phyloP scores from a whole-genome alignment of 306 rosid species.

The Cyclanthera cordifolia region DNA sequence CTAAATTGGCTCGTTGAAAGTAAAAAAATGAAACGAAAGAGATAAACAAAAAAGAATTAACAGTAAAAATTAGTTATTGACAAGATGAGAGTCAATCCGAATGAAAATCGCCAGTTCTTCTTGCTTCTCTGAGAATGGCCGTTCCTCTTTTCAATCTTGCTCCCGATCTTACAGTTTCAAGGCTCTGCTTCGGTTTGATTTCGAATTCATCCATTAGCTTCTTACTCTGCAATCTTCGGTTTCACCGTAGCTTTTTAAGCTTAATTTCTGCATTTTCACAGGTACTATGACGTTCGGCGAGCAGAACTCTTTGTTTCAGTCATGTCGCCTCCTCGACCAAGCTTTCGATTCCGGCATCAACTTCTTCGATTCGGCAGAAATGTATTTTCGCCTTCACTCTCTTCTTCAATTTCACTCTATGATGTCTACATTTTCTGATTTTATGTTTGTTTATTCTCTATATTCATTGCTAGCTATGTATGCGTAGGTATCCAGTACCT shows the following conservation, averaged over 20 bases:
- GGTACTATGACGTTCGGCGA: constrained; percentile 93
- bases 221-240: not conserved
- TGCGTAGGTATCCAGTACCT: constrained; percentile 71
- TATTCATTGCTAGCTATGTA: not conserved
- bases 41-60: no score
- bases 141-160: constrained; percentile 59
- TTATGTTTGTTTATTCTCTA: not conserved
- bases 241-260: no score
- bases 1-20: no score
- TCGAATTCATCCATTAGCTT: not conserved
- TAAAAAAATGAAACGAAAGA: no score
- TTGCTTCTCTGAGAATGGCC: constrained; percentile 24
- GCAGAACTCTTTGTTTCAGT: constrained; percentile 52
- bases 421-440: not conserved
- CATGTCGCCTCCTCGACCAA: constrained; percentile 55
- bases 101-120: constrained; percentile 3
- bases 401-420: not conserved
- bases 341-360: constrained; percentile 61
- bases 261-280: constrained; percentile 14
- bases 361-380: constrained; percentile 91
- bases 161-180: constrained; percentile 51
- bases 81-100: no score
- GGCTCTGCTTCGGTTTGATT: constrained; percentile 57
- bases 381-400: constrained; percentile 22
- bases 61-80: no score